Evolutionary conservation across 371 early-diverging fungal species (phyloP).

Genomic region (Rhizopus delemar): DNA sequence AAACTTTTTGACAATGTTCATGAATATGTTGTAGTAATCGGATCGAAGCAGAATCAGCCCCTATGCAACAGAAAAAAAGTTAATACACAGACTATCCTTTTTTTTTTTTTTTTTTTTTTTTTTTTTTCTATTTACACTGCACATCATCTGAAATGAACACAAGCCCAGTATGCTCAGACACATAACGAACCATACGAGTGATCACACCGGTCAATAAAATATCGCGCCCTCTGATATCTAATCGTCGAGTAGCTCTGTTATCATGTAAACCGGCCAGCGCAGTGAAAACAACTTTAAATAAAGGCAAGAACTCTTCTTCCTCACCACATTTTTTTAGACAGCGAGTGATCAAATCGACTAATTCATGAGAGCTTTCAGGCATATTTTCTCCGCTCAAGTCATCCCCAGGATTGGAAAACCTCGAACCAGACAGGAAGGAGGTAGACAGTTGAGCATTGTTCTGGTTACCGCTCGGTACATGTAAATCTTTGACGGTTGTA

Average conservation of each 20-base stretch:
- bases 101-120: too few relatives aligned
- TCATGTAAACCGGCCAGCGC: slow-evolving; percentile 39
- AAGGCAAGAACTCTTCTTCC: slow-evolving; percentile 38
- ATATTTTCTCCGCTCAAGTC: neutral
- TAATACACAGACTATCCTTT: neutral
- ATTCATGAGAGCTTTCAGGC: slow-evolving; percentile 26
- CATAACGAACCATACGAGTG: slow-evolving; percentile 49
- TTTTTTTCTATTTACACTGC: slow-evolving; percentile 49
- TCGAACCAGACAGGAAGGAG: slow-evolving; percentile 16
- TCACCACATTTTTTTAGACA: slow-evolving; percentile 51
- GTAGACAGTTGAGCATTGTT: neutral
- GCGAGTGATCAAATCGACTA: slow-evolving; percentile 28
- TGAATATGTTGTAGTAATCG: slow-evolving; percentile 49
- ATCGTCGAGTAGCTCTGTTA: slow-evolving; percentile 30
- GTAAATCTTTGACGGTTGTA: slow-evolving; percentile 4
- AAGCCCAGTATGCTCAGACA: slow-evolving; percentile 43
- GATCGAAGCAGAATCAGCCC: slow-evolving; percentile 57
- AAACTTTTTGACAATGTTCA: slow-evolving; percentile 43
- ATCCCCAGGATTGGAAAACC: slow-evolving; percentile 2
- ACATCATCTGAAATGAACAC: slow-evolving; percentile 58
- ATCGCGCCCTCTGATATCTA: slow-evolving; percentile 44
- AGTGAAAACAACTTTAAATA: slow-evolving; percentile 46
- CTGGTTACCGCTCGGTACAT: neutral
- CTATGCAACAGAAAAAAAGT: slow-evolving; percentile 23
- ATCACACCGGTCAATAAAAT: slow-evolving; percentile 45